Percentiles rank a stretch among this genome's conserved stretches.
These are phyloP conservation scores for Choiromyces venosus DNA, from an alignment of 495 filamentous ascomycete species.

Conservation along the genomic window DNA sequence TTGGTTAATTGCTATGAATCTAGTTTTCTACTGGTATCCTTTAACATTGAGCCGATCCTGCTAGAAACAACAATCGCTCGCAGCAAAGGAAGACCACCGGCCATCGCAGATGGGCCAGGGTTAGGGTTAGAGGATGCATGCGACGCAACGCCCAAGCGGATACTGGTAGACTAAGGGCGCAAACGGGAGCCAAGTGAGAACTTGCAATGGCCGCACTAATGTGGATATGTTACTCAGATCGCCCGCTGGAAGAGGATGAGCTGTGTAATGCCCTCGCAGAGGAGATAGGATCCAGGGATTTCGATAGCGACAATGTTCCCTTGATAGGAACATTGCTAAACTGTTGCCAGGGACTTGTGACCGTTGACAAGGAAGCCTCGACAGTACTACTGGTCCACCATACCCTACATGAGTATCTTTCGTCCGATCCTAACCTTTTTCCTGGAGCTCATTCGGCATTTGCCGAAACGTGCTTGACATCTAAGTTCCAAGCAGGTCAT, in stretches of 20 bases:
- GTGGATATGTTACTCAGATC: not conserved
- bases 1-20: too few relatives aligned
- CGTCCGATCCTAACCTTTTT: not conserved
- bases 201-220: not conserved
- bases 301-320: not conserved
- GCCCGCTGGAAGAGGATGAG: not conserved
- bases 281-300: not conserved
- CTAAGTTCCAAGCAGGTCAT: not conserved
- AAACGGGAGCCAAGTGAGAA: not conserved
- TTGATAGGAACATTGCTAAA: not conserved
- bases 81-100: too few relatives aligned
- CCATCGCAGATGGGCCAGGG: too few relatives aligned
- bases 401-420: not conserved
- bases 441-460: not conserved
- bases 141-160: not conserved
- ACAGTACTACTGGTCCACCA: not conserved
- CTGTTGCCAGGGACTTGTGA: not conserved
- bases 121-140: not conserved
- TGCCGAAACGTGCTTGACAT: not conserved
- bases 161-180: too few relatives aligned
- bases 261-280: not conserved
- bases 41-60: too few relatives aligned
- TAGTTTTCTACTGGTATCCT: too few relatives aligned
- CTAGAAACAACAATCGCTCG: too few relatives aligned
- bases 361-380: slow-evolving; percentile 4